Evolutionary conservation across 2,329 filamentous ascomycete species (phyloP).

Genomic region (Fusarium drepaniforme): DNA sequence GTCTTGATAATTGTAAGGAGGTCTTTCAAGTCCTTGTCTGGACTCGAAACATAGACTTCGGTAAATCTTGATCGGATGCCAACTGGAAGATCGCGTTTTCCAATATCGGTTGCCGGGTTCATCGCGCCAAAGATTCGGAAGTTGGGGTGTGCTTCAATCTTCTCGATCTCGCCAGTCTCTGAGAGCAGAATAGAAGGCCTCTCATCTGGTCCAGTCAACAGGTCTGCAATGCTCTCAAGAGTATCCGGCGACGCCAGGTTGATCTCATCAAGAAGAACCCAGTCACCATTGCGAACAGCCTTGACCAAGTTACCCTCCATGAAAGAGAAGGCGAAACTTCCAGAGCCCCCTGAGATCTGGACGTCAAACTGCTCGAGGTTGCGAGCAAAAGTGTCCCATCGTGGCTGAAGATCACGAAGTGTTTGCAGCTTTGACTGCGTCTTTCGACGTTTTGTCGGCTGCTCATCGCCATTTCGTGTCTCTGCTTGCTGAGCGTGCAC

Average conservation of each 20-base stretch:
- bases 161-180: constrained; percentile 93
- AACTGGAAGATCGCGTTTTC: constrained; percentile 92
- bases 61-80: constrained; percentile 94
- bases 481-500: constrained; percentile 56
- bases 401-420: constrained; percentile 66
- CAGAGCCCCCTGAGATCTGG: constrained; percentile 78
- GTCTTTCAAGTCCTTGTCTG: constrained; percentile 88
- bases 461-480: constrained; percentile 52
- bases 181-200: constrained; percentile 88
- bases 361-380: constrained; percentile 84
- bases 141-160: constrained; percentile 88
- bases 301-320: constrained; percentile 96
- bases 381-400: constrained; percentile 85
- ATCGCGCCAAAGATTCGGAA: constrained; percentile 98
- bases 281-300: constrained; percentile 95
- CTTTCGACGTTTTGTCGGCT: constrained; percentile 78
- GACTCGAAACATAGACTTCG: constrained; percentile 92
- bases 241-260: constrained; percentile 96
- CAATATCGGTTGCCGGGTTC: constrained; percentile 98
- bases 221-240: constrained; percentile 90
- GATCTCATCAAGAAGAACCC: constrained; percentile 97
- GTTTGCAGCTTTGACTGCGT: constrained; percentile 76
- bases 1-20: constrained; percentile 88
- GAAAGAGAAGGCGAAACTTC: constrained; percentile 92
- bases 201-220: constrained; percentile 80